These are phyloP conservation scores for Yamadazyma akitaensis DNA, from an alignment of 805 yeast species.

Conservation along the genomic window DNA sequence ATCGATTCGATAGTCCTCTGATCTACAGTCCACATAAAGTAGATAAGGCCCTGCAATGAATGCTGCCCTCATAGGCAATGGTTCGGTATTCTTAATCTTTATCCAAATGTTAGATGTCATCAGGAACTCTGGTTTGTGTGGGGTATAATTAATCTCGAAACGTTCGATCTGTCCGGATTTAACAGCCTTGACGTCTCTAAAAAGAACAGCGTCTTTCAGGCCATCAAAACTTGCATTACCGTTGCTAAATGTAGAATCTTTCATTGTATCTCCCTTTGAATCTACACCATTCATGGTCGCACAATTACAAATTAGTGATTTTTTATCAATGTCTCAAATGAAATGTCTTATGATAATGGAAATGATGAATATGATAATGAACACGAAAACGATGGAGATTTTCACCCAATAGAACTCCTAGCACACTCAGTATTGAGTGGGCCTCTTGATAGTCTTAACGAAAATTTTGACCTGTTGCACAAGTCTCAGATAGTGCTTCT, in stretches of 20 bases:
- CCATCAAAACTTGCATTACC: background rate
- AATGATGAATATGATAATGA: background rate
- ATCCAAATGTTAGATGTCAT: constrained; percentile 36
- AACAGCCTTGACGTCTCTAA: constrained; percentile 41
- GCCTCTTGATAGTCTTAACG: constrained; percentile 49
- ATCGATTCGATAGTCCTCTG: constrained; percentile 58
- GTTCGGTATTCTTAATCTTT: constrained; percentile 68
- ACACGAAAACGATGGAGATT: constrained; percentile 19
- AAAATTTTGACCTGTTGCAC: constrained; percentile 49
- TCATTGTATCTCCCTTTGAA: background rate
- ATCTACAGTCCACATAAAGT: constrained; percentile 76
- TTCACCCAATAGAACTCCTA: constrained; percentile 59
- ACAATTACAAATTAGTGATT: background rate
- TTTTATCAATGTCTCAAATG: background rate
- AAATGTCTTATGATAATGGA: background rate
- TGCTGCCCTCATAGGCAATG: constrained; percentile 73
- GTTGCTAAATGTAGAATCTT: background rate
- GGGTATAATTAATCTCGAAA: constrained; percentile 49
- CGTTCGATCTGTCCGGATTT: constrained; percentile 62
- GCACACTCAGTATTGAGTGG: constrained; percentile 56
- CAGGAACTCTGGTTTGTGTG: constrained; percentile 22
- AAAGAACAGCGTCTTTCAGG: constrained; percentile 17
- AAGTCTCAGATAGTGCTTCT: constrained; percentile 56
- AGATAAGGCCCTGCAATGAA: constrained; percentile 87
- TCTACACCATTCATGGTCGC: background rate